These are phyloP conservation scores for Chaetomiaceae sp. DNA, from an alignment of 2,329 filamentous ascomycete species.

Conservation along the genomic window DNA sequence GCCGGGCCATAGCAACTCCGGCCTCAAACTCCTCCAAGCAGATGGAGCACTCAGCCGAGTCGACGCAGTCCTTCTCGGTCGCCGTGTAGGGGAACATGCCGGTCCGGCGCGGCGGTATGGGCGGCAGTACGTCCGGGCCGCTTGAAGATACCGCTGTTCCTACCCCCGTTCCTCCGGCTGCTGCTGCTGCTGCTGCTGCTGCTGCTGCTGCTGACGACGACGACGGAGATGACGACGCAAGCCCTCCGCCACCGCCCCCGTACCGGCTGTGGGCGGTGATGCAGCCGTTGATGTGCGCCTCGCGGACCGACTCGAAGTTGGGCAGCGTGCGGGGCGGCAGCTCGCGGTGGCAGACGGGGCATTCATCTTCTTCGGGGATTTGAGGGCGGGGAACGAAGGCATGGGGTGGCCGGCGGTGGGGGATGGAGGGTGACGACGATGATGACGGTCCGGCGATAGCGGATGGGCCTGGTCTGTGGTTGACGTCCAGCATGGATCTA, in stretches of 20 bases:
- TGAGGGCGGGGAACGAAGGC: constrained; percentile 41
- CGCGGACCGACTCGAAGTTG: constrained; percentile 49
- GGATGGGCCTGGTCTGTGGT: constrained; percentile 27
- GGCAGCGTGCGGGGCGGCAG: constrained; percentile 52
- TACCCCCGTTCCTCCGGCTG: no score
- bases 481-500: constrained; percentile 30
- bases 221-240: constrained; percentile 7
- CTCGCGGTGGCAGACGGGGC: constrained; percentile 68
- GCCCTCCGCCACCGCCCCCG: constrained; percentile 33
- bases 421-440: constrained; percentile 23
- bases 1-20: constrained; percentile 56
- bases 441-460: constrained; percentile 23
- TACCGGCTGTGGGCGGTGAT: constrained; percentile 51
- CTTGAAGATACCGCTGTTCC: no score
- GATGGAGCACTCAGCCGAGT: constrained; percentile 61
- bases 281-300: constrained; percentile 53
- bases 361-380: constrained; percentile 68
- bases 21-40: constrained; percentile 61
- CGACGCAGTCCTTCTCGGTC: constrained; percentile 63
- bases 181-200: constrained; percentile 4
- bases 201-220: no score
- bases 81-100: constrained; percentile 59
- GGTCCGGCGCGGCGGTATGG: constrained; percentile 40
- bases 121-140: constrained; percentile 21
- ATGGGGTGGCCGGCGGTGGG: constrained; percentile 27